phyloP scores from a whole-genome alignment of 805 yeast species.

The Candida coquimbonensis region DNA sequence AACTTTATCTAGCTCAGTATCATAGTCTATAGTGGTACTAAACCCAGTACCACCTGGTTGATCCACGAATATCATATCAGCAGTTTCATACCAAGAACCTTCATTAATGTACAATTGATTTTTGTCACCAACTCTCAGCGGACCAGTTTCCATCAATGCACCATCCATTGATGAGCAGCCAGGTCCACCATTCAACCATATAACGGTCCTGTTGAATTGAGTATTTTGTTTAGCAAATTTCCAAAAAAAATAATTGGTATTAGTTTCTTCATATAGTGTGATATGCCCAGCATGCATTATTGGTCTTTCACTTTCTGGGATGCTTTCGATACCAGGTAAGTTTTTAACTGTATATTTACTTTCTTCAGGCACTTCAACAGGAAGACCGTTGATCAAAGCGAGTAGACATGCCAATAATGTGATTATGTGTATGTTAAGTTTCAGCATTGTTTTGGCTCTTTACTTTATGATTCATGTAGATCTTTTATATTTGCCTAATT shows the following conservation, averaged over 20 bases:
- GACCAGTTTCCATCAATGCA: conserved; percentile 88
- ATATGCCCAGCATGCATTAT: conserved; percentile 40
- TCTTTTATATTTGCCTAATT: too few species aligned
- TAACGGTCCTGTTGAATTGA: conserved; percentile 38
- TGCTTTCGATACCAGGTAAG: conserved; percentile 16
- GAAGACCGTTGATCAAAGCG: conserved; percentile 2
- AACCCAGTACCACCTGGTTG: conserved; percentile 96
- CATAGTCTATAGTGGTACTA: conserved; percentile 53
- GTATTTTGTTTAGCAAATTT: conserved; percentile 16
- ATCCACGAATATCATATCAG: conserved; percentile 79
- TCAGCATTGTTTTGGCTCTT: not conserved
- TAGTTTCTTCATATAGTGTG: conserved; percentile 11
- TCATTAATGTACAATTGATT: conserved; percentile 45
- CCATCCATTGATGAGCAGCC: conserved; percentile 99
- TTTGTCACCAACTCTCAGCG: conserved; percentile 52
- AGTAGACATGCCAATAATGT: not conserved
- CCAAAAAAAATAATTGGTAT: conserved; percentile 24
- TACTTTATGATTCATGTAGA: too few species aligned
- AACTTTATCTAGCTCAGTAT: conserved; percentile 48
- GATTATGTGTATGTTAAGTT: not conserved
- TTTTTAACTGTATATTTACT: conserved; percentile 11
- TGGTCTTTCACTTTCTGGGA: conserved; percentile 24
- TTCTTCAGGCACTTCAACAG: conserved; percentile 10
- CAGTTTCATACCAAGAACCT: conserved; percentile 80
- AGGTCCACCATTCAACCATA: conserved; percentile 98